A percentile compares a stretch with the other conserved stretches of the same genome.
These are phyloP conservation scores for Wickerhamiella qilinensis DNA, from an alignment of 805 yeast genomes.

Conservation along the genomic window DNA sequence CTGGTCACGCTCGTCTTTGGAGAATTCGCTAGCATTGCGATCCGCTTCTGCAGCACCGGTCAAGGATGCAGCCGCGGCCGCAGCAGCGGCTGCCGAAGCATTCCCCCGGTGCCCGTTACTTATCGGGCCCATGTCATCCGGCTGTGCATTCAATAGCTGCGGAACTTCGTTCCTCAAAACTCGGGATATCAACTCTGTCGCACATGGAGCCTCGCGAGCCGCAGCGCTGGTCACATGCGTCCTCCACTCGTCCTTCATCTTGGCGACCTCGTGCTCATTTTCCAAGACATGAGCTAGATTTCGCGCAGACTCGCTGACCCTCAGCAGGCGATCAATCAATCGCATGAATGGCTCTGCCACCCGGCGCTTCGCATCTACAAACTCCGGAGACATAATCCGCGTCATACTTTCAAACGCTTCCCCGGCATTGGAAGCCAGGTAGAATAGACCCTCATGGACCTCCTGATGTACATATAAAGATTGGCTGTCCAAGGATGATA, in stretches of 20 bases:
- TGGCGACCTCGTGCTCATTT: constrained; percentile 27
- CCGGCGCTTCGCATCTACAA: constrained; percentile 35
- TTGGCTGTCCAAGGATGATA: constrained; percentile 46
- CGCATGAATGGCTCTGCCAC: constrained; percentile 38
- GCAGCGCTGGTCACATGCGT: constrained; percentile 34
- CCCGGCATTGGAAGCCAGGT: constrained; percentile 34
- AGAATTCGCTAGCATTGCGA: not conserved
- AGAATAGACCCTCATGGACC: constrained; percentile 37
- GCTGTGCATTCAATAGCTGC: constrained; percentile 10
- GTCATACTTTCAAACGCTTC: constrained; percentile 19
- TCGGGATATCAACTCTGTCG: constrained; percentile 11
- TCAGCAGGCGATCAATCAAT: constrained; percentile 37
- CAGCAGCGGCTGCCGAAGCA: not conserved
- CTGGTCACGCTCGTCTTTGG: not conserved
- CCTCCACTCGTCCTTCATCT: constrained; percentile 46
- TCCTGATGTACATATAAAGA: constrained; percentile 31
- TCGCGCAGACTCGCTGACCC: constrained; percentile 37
- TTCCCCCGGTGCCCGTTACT: not conserved
- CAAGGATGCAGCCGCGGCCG: not conserved
- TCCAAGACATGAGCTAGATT: constrained; percentile 33
- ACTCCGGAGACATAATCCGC: constrained; percentile 30
- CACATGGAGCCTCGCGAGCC: constrained; percentile 37
- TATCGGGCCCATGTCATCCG: not conserved
- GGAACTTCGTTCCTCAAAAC: constrained; percentile 19
- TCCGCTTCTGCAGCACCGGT: not conserved